Evolutionary conservation across 2,329 filamentous ascomycete species (phyloP), one percentile per base, ranked within the genome.

Genomic region (Cladophialophora exuberans): DNA sequence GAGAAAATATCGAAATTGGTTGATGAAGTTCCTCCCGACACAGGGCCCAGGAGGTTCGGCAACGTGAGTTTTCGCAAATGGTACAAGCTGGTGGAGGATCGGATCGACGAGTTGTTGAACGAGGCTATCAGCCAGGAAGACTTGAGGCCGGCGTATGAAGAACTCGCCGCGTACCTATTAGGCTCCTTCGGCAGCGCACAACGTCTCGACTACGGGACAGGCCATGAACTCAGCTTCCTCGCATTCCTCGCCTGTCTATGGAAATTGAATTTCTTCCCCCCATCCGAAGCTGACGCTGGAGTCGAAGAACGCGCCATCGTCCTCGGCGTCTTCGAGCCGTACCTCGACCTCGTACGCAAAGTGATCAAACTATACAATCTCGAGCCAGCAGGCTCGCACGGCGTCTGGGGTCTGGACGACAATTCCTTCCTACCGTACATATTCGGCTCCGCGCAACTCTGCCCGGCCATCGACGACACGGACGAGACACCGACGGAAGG

Each of bases 341-440:
- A 96, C 67, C 77, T 96, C n/a, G 76, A 78, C 26, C 85, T 97
- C 1, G 79, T 96, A 41, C 86, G 94, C 33, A 84, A 82, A 36
- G 79, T 99, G 7, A 97, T 99, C 64, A 78, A 90, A 46, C 93
- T 86, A 2, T 99, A 97, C 70, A 97, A 87, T 0, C 83, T 99
- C 17, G 94, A 99, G 69, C 94, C 94, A 3, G 94, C 94, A 4
- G 94, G 94, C 2, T 96, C 93, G 1, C 94, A 97, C 69, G 94
- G 94, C 2, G 94, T 99, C 17, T 99, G 94, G 94, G 94, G 94
- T 17, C 80, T 99, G n/a, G 94, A 99, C 69, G 94, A 99, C 70
- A 93, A 99, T 73, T 92, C 85, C 6, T 97, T 99, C 70, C 72
- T 94, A 22, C 89, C 94, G 0, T 99, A 97, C 71, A 90, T 99